Evolutionary conservation across 108 stramenopile genomes (phyloP), one percentile per base, ranked within the genome.

Genomic region (Nitzschia putrida): DNA sequence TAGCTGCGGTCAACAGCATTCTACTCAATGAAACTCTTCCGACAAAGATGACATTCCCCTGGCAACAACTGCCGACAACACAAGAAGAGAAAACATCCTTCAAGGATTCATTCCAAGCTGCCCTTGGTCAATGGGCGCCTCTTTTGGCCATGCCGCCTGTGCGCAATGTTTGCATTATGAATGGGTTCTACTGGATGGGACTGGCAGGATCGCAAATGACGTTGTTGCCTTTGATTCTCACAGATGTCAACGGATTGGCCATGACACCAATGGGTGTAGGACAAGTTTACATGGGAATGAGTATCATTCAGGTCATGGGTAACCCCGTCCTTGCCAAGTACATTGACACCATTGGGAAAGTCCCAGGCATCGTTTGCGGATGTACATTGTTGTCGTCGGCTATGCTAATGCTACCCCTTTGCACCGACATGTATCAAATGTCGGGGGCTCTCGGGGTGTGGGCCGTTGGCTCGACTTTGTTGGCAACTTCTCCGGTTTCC

Each of bases 171-270:
- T 79, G 89, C 47, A 81, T 92, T 16, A 86, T 94, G 80, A 96
- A 96, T 72, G 87, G 80, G 10, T 83, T 88, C 56, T 96, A 96
- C 67, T 88, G 93, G 88, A 56, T 88, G 11, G 85, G 85, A 21
- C 74, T 96, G 47, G 76, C 87, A 0, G 95, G 92, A 23, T 55
- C 82, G 1, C 89, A 94, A 73, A 91, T 96, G 92, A 94, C 92
- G 13, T 47, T 94, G 39, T 67, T 96, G 39, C 95, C 95, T 0
- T 71, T 96, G n/a, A 72, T 93, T 10, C 57, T 96, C 22, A 92
- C 92, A 7, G 61, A 85, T 43, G 74, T 85, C 7, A 51, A 71
- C 24, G 87, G 83, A 8, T 66, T 89, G 49, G 86, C 83, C 20
- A 75, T 93, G 77, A 81, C 85, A 6, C 87, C 93, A 22, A 84